Conservation (phyloP, 73 alveolate genomes). For the Durusdinium trenchii region DNA sequence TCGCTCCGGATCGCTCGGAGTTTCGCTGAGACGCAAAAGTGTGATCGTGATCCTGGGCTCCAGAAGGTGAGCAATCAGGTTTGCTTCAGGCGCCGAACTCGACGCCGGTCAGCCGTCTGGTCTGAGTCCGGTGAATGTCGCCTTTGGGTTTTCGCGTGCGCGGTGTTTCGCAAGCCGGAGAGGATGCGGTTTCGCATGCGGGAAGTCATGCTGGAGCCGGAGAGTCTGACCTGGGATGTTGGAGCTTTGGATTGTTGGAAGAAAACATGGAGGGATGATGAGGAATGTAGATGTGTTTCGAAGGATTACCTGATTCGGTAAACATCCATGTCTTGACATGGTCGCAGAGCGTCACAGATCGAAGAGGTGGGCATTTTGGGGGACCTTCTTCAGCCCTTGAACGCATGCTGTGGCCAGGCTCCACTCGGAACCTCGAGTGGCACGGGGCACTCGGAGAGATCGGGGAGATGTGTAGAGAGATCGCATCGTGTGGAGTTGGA, state of each 20-base stretch:
- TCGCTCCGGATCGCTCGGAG: no score
- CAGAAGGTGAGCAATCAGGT: slow-evolving; percentile 76
- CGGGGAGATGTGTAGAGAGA: background rate
- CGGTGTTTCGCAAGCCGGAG: no score
- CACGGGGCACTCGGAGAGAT: background rate
- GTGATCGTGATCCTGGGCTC: slow-evolving; percentile 90
- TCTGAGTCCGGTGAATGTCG: background rate
- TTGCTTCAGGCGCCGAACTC: slow-evolving; percentile 46
- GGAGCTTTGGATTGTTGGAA: no score
- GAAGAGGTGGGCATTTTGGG: background rate
- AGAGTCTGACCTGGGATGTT: no score
- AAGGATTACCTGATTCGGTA: background rate
- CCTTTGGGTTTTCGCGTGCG: no score
- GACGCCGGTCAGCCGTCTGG: no score
- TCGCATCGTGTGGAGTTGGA: background rate
- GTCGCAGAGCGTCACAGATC: background rate
- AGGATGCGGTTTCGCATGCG: no score
- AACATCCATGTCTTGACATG: background rate
- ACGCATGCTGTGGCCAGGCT: background rate
- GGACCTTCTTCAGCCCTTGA: background rate
- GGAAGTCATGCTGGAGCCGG: no score
- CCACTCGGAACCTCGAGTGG: slow-evolving; percentile 42
- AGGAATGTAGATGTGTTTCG: background rate
- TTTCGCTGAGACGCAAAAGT: slow-evolving; percentile 51
- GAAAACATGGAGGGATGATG: no score